Evolutionary conservation across 805 yeast species (phyloP), one percentile per base, ranked within the genome.

Genomic region (Candida tammaniensis): DNA sequence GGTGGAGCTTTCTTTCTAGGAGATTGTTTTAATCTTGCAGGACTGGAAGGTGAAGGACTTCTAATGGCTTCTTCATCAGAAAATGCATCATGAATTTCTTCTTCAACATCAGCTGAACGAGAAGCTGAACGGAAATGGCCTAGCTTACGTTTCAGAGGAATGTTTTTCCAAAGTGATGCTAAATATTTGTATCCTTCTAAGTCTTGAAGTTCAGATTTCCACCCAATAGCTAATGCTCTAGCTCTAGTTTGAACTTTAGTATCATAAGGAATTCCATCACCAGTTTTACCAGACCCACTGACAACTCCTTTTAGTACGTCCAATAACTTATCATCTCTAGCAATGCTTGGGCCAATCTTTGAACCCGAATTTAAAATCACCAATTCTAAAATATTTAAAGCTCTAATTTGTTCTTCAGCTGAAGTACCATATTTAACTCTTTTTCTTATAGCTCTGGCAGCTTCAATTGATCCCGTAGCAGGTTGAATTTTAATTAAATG

Each of bases 391-490:
- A 66, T 43, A 33, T 48, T 48, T 42, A 88, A 56, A 0, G 95
- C 84, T 29, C 85, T 74, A 34, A 73, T 48, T 54, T 86, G 95
- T 44, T 82, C 82, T 13, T 64, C 59, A 4, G 59, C 53, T 2
- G 69, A 51, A 14, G 52, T 54, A n/a, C 97, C 98, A 52, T 91
- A 84, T 61, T 94, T 93, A 52, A 93, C 63, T 50, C 80, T 79
- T 68, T 93, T 93, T 32, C 98, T 73, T 15, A 93, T 63, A 1
- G 96, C 94, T 27, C 98, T 70, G 0, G 97, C 97, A 2, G 94
- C 91, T 55, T 93, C 99, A 21, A 68, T 57, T 1, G 71, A 57
- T 1, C 73, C 72, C 15, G 51, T 30, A 11, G 39, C 24, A 5
- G 55, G 54, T 44, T 65, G 73, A 20, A 62, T 48, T 34, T 57